phyloP scores from a whole-genome alignment of 805 yeast genomes.

The Kuraishia floccosa region DNA sequence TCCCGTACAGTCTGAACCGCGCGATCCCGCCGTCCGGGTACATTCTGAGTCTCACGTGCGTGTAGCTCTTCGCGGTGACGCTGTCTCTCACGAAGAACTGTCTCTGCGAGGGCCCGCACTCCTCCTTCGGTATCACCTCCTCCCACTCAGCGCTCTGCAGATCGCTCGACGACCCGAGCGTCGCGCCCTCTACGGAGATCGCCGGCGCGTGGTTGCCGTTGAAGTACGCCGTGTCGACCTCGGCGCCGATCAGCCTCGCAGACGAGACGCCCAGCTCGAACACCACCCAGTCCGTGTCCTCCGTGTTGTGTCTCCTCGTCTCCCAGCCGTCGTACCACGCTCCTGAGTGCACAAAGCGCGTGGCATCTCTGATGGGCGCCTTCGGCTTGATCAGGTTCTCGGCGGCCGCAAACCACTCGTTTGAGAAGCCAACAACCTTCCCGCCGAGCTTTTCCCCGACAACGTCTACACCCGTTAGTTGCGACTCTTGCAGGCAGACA shows the following conservation, averaged over 20 bases:
- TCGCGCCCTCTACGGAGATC: slow-evolving; percentile 71
- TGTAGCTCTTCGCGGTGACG: slow-evolving; percentile 52
- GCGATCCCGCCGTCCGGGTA: slow-evolving; percentile 99
- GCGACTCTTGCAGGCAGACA: no score
- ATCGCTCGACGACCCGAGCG: slow-evolving; percentile 21
- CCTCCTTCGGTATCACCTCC: slow-evolving; percentile 50
- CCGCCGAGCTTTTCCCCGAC: slow-evolving; percentile 83
- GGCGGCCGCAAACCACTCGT: slow-evolving; percentile 96
- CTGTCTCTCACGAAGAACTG: slow-evolving; percentile 64
- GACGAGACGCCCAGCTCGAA: slow-evolving; percentile 74
- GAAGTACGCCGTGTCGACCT: slow-evolving; percentile 89
- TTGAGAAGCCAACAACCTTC: slow-evolving; percentile 53
- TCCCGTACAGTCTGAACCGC: slow-evolving; percentile 81
- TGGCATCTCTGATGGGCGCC: slow-evolving; percentile 73
- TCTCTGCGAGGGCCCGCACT: slow-evolving; percentile 84
- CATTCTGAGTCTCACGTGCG: slow-evolving; percentile 80
- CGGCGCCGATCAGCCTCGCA: slow-evolving; percentile 73
- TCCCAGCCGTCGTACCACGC: slow-evolving; percentile 99
- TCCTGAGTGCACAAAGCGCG: slow-evolving; percentile 71
- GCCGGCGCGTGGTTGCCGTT: slow-evolving; percentile 93
- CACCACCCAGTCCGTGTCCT: slow-evolving; percentile 80
- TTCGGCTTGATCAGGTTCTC: slow-evolving; percentile 73
- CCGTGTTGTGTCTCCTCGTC: slow-evolving; percentile 85
- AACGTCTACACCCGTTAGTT: no score
- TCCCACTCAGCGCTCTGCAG: slow-evolving; percentile 47